Conservation (phyloP, 2,329 filamentous ascomycete genomes). For the Sphaceloma murrayae region DNA sequence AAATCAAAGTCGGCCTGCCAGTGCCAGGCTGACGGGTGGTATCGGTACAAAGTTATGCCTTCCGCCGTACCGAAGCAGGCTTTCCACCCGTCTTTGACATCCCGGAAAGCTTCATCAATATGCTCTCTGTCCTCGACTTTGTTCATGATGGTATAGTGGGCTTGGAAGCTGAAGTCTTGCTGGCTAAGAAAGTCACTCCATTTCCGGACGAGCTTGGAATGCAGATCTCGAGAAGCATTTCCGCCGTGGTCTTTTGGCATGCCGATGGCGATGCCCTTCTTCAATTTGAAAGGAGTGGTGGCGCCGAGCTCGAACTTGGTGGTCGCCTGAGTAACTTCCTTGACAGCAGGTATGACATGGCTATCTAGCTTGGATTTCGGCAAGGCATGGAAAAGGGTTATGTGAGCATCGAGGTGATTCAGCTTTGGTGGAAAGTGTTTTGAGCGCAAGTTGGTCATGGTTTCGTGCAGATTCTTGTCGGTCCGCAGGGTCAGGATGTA, state of each 20-base stretch:
- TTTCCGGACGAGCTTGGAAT: constrained; percentile 27
- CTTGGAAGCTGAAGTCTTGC: constrained; percentile 34
- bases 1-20: constrained; percentile 32
- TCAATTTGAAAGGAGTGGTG: constrained; percentile 33
- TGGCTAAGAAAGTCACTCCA: constrained; percentile 35
- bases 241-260: constrained; percentile 27
- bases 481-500: constrained; percentile 38
- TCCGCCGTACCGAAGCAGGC: constrained; percentile 29
- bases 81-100: constrained; percentile 29
- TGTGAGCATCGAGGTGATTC: constrained; percentile 36
- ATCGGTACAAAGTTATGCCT: constrained; percentile 36
- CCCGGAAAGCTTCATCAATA: constrained; percentile 31
- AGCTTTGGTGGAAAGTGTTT: constrained; percentile 35
- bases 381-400: constrained; percentile 40
- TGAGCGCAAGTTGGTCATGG: constrained; percentile 33
- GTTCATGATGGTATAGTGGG: constrained; percentile 41
- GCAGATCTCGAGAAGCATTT: constrained; percentile 28
- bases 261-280: constrained; percentile 34
- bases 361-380: constrained; percentile 33
- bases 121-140: constrained; percentile 36
- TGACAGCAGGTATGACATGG: constrained; percentile 29
- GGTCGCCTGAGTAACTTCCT: constrained; percentile 25
- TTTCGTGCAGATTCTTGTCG: constrained; percentile 30
- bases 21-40: constrained; percentile 35
- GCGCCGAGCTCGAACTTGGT: constrained; percentile 32